phyloP scores from a whole-genome alignment of 2,329 filamentous ascomycete species.

The Colletotrichum salicis region DNA sequence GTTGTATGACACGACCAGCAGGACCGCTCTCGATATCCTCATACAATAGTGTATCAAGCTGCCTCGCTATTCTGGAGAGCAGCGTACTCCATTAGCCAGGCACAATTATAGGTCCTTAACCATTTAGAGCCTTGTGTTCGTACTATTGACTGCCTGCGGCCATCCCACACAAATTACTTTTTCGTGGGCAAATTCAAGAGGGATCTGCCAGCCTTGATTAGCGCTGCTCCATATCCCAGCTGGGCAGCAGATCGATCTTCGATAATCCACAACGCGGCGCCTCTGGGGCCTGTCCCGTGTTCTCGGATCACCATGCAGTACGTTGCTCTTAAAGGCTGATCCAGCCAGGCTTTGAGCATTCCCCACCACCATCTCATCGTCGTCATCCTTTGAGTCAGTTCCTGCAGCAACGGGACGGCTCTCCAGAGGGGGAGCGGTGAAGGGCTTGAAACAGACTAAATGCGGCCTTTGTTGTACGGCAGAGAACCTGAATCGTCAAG shows the following conservation, averaged over 20 bases:
- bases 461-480: slow-evolving; percentile 24
- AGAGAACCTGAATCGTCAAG: neutral
- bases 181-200: neutral
- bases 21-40: neutral
- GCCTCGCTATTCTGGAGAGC: neutral
- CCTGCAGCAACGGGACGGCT: slow-evolving; percentile 1
- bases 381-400: neutral
- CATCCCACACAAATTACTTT: neutral
- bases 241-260: slow-evolving; percentile 3
- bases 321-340: neutral
- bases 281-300: neutral
- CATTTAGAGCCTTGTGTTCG: no score
- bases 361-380: neutral
- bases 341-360: neutral
- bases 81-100: neutral
- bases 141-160: neutral
- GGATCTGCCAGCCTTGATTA: neutral
- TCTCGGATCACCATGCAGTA: slow-evolving; percentile 1
- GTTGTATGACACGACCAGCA: neutral
- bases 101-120: no score
- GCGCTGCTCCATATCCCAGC: slow-evolving; percentile 4
- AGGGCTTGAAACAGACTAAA: slow-evolving; percentile 28
- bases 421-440: slow-evolving; percentile 13
- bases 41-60: neutral
- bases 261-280: neutral